Evolutionary conservation across 1,139 yeast genomes (phyloP).

Genomic region (Pichia sp.): DNA sequence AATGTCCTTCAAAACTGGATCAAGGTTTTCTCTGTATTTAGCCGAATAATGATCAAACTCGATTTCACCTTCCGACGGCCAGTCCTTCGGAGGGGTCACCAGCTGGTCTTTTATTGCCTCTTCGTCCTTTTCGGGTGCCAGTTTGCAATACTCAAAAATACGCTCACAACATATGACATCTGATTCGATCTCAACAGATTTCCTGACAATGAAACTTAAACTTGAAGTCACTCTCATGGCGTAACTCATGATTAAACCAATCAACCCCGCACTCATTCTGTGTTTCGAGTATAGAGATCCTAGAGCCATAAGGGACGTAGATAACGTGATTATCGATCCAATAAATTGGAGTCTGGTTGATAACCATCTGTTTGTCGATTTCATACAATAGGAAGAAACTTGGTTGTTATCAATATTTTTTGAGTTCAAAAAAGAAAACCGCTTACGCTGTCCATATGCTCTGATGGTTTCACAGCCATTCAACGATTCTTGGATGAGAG

Average conservation of each 20-base stretch:
- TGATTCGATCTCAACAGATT: slow-evolving; percentile 70
- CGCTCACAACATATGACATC: slow-evolving; percentile 75
- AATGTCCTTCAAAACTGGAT: slow-evolving; percentile 54
- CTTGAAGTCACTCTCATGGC: slow-evolving; percentile 61
- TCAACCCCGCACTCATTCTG: slow-evolving; percentile 59
- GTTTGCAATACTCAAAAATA: slow-evolving; percentile 63
- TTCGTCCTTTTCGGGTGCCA: slow-evolving; percentile 53
- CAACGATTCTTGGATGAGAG: slow-evolving; percentile 59
- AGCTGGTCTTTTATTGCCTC: slow-evolving; percentile 27
- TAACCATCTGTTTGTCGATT: slow-evolving; percentile 70
- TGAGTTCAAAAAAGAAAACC: slow-evolving; percentile 46
- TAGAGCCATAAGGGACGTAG: slow-evolving; percentile 56
- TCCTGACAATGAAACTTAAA: slow-evolving; percentile 57
- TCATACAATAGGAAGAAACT: slow-evolving; percentile 60
- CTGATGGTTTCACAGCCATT: slow-evolving; percentile 57
- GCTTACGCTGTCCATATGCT: slow-evolving; percentile 47
- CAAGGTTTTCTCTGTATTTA: slow-evolving; percentile 55
- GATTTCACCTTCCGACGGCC: slow-evolving; percentile 64
- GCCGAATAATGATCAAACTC: slow-evolving; percentile 58
- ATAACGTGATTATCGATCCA: slow-evolving; percentile 59
- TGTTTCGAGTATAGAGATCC: slow-evolving; percentile 42
- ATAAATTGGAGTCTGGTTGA: slow-evolving; percentile 63
- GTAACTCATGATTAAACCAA: slow-evolving; percentile 71
- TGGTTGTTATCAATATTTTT: slow-evolving; percentile 43
- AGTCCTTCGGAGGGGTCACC: slow-evolving; percentile 37